Evolutionary conservation across 73 alveolate species (phyloP).

Genomic region (Effrenium voratum): DNA sequence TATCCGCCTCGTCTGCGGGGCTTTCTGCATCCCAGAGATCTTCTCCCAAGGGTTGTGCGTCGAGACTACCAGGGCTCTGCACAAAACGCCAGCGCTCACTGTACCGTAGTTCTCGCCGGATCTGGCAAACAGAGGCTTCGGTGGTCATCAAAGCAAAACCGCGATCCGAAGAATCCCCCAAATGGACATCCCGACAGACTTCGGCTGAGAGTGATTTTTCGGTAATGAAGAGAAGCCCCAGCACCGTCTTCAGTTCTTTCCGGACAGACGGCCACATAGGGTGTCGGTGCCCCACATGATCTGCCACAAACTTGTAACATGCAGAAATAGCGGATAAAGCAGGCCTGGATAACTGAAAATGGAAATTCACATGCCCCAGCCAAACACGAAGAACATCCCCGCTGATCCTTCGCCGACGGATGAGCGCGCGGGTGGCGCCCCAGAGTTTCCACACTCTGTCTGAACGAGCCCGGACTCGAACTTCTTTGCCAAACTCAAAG

Average conservation of each 20-base stretch:
- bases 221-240: slow-evolving; percentile 27
- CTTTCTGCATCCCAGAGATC: not conserved
- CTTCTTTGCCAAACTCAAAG: not conserved
- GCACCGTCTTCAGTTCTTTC: not conserved
- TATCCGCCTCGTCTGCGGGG: not conserved
- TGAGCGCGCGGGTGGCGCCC: not conserved
- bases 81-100: slow-evolving; percentile 30
- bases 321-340: not conserved
- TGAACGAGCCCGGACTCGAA: not conserved
- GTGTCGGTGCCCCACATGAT: not conserved
- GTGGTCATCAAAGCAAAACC: slow-evolving; percentile 21
- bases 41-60: not conserved
- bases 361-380: slow-evolving; percentile 22
- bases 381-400: not conserved
- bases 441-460: slow-evolving; percentile 66
- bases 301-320: not conserved
- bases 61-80: not conserved
- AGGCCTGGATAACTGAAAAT: not conserved
- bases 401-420: not conserved
- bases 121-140: not conserved
- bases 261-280: slow-evolving; percentile 30
- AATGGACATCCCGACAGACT: not conserved
- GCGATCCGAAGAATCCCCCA: slow-evolving; percentile 36
- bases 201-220: not conserved
- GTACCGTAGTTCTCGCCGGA: not conserved